phyloP scores from a whole-genome alignment of 331 rosid genomes.

The Arachis monticola region DNA sequence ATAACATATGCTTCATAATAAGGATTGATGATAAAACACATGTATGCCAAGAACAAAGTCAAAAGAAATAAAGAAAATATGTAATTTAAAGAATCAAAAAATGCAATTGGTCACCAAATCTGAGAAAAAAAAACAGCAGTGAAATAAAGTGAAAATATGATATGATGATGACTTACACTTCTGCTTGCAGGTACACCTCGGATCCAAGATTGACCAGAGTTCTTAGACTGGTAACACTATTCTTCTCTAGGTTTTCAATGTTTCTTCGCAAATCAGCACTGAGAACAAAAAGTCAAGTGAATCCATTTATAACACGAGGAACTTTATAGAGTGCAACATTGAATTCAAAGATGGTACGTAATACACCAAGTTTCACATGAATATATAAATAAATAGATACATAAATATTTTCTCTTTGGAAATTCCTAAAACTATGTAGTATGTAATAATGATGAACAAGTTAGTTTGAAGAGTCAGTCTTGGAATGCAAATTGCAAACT shows the following conservation, averaged over 20 bases:
- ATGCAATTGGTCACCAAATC: conserved; percentile 4
- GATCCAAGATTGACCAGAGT: conserved; percentile 93
- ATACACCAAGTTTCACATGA: conserved; percentile 11
- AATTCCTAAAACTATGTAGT: not conserved
- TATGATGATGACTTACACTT: conserved; percentile 69
- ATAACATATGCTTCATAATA: not conserved
- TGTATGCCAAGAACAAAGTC: not conserved
- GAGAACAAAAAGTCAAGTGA: conserved; percentile 58
- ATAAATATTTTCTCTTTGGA: not conserved
- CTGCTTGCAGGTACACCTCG: conserved; percentile 90
- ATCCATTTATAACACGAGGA: conserved; percentile 30
- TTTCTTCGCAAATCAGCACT: conserved; percentile 85
- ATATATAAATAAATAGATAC: too few relatives aligned
- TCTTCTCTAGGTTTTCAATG: conserved; percentile 84
- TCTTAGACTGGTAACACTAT: conserved; percentile 80
- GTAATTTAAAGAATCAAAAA: not conserved
- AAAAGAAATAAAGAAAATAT: not conserved
- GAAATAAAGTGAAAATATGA: conserved; percentile 15
- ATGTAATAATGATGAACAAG: not conserved
- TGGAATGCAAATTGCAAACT: conserved; percentile 3
- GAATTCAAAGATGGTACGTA: conserved; percentile 2
- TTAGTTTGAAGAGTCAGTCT: not conserved
- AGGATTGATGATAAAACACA: conserved; percentile 8
- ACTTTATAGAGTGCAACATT: conserved; percentile 31
- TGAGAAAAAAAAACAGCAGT: not conserved